These are phyloP conservation scores for Trichophyton rubrum DNA, from an alignment of 2,329 filamentous ascomycete species.

Conservation along the genomic window DNA sequence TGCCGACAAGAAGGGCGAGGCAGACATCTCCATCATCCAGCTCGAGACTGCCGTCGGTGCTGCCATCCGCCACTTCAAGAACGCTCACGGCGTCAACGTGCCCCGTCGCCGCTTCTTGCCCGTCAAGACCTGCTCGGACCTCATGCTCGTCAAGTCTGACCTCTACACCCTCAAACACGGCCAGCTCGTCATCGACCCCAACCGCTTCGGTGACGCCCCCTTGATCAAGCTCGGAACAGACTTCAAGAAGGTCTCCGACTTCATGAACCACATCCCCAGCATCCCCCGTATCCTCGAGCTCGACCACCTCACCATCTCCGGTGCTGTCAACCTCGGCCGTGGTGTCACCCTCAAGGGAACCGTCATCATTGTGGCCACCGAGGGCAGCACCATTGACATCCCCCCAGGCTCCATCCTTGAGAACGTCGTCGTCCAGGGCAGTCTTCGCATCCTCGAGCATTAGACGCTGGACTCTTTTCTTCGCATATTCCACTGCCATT, in stretches of 20 bases:
- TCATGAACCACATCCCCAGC: conserved; percentile 40
- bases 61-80: conserved; percentile 96
- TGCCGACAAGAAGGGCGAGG: conserved; percentile 99
- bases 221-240: conserved; percentile 97
- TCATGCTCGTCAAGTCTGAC: conserved; percentile 99
- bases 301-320: conserved; percentile 86
- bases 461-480: conserved; percentile 26
- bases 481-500: neutral
- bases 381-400: conserved; percentile 95
- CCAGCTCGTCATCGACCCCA: conserved; percentile 91
- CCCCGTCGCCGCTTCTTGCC: conserved; percentile 95
- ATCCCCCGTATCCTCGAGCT: conserved; percentile 41
- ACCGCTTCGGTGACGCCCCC: conserved; percentile 89
- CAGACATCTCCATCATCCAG: conserved; percentile 92
- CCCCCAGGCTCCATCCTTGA: conserved; percentile 93
- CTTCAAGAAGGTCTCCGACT: conserved; percentile 98
- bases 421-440: conserved; percentile 98
- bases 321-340: conserved; percentile 89
- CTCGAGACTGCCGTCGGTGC: conserved; percentile 97
- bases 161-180: conserved; percentile 98
- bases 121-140: conserved; percentile 98
- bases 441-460: conserved; percentile 62
- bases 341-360: conserved; percentile 93
- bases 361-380: conserved; percentile 96
- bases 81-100: conserved; percentile 97